These are phyloP conservation scores for Leccinum pellstonianum DNA, from an alignment of 768 basidiomycete genomes.

Conservation along the genomic window DNA sequence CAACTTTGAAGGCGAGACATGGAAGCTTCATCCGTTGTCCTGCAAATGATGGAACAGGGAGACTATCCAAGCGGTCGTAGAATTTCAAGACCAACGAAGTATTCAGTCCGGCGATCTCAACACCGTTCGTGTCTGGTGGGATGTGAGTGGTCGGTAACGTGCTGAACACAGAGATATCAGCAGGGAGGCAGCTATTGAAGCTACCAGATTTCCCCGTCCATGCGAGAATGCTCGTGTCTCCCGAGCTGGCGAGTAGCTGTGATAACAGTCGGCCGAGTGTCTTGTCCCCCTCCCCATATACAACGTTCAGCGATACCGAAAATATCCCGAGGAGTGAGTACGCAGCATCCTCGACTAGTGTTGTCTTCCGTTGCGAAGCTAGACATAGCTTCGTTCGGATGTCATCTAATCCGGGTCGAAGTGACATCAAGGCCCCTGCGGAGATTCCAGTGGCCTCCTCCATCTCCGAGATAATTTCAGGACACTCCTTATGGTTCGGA, in stretches of 20 bases:
- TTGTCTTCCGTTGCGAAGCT: not conserved
- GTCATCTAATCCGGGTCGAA: not conserved
- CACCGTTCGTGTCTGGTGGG: not conserved
- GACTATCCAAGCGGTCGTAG: not conserved
- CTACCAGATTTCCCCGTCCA: not conserved
- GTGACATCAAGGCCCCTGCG: not conserved
- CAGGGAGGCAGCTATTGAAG: not conserved
- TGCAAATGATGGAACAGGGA: not conserved
- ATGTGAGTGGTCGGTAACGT: not conserved
- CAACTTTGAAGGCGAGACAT: not conserved
- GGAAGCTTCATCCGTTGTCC: not conserved
- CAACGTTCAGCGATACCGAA: not conserved
- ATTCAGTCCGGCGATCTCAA: not conserved
- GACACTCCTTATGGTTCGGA: not conserved
- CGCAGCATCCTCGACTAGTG: not conserved
- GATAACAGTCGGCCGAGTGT: not conserved
- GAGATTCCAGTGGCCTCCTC: not conserved
- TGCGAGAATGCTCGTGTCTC: not conserved
- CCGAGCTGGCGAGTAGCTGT: not conserved
- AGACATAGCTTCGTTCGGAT: not conserved
- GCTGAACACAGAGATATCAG: not conserved
- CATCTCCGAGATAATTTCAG: not conserved
- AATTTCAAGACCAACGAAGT: not conserved
- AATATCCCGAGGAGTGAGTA: not conserved
- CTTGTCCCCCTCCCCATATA: not conserved